A percentile compares a stretch with the other conserved stretches of the same genome.
phyloP scores from a whole-genome alignment of 2,329 filamentous ascomycete species.

The Hirsutella rhossiliensis region DNA sequence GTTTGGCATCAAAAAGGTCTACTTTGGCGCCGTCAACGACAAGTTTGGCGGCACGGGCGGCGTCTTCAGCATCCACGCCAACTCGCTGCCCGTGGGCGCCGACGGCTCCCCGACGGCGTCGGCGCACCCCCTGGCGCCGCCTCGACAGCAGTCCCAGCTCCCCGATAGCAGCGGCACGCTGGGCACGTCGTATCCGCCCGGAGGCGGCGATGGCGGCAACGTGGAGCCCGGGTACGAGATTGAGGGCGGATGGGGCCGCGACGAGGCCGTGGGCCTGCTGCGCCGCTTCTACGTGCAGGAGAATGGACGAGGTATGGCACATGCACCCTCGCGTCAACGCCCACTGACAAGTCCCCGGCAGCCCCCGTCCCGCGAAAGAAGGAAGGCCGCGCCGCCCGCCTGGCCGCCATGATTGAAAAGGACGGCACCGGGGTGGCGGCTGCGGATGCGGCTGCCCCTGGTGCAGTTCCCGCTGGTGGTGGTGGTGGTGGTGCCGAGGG shows the following conservation, averaged over 20 bases:
- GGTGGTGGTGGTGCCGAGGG: too few relatives aligned
- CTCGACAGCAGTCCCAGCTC: conserved; percentile 22
- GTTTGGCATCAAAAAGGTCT: conserved; percentile 77
- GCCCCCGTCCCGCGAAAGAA: conserved; percentile 42
- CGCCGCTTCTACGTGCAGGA: conserved; percentile 96
- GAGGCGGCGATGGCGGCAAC: conserved; percentile 47
- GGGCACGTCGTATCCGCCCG: conserved; percentile 23
- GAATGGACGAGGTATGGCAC: conserved; percentile 67
- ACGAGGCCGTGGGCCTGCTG: conserved; percentile 86
- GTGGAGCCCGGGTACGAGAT: conserved; percentile 72
- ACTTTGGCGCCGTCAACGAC: conserved; percentile 92
- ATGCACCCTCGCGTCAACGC: too few relatives aligned
- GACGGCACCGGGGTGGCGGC: conserved; percentile 22
- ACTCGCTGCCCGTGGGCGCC: conserved; percentile 30
- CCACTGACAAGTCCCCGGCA: too few relatives aligned
- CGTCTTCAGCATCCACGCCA: conserved; percentile 73
- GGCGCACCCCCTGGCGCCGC: conserved; percentile 20
- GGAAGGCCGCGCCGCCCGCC: conserved; percentile 39
- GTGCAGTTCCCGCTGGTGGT: too few relatives aligned
- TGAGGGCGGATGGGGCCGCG: conserved; percentile 75
- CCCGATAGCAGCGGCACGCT: conserved; percentile 23
- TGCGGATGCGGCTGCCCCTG: too few relatives aligned
- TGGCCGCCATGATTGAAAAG: conserved; percentile 38
- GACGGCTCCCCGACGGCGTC: conserved; percentile 25
- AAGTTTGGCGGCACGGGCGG: conserved; percentile 94